Evolutionary conservation across 2,329 filamentous ascomycete genomes (phyloP), one percentile per base, ranked within the genome.

Genomic region (Lecanoromycetidae sp.): DNA sequence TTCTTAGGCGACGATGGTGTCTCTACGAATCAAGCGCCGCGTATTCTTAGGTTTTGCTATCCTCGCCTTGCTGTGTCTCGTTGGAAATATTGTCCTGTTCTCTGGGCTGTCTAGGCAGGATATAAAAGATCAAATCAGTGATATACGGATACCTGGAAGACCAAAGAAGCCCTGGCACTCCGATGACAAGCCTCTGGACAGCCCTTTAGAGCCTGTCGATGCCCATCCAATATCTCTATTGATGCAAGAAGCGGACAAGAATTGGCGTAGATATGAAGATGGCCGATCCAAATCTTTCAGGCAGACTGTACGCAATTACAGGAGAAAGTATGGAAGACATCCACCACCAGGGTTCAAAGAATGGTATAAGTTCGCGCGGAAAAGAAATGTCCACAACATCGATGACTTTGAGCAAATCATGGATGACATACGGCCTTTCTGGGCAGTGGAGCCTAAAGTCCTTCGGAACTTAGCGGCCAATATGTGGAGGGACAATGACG

Each of bases 311-410:
- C 55, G 58, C 39, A 64, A 61, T 48, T 67, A 67, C 50, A 54
- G 64, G 43, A 53, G 54, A 32, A 60, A 48, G 35, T 58, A 66
- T 56, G 65, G 64, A 25, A 57, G 64, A 49, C 63, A 66, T 54
- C 64, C 64, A 30, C 64, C 64, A 1, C 64, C 64, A 22, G 63
- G 62, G 1, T 67, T 66, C 45, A 59, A 59, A 34, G 58, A 64
- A 36, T 66, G 63, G 63, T 66, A 64, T 53, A 59, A 60, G 44
- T 65, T 61, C 51, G 64, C 65, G 20, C 57, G 62, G 36, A 56
- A 61, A 39, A 55, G 57, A 3, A 58, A 62, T 19, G 60, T 63
- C 4, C 56, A 63, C 54, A 63, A 63, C 36, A 57, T 65, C 46
- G 63, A 65, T 49, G 63, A 65, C 44, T 64, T 65, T 39, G 57